Base-by-base conservation (phyloP, 768 basidiomycete genomes). In the Tricholoma flavovirens region DNA sequence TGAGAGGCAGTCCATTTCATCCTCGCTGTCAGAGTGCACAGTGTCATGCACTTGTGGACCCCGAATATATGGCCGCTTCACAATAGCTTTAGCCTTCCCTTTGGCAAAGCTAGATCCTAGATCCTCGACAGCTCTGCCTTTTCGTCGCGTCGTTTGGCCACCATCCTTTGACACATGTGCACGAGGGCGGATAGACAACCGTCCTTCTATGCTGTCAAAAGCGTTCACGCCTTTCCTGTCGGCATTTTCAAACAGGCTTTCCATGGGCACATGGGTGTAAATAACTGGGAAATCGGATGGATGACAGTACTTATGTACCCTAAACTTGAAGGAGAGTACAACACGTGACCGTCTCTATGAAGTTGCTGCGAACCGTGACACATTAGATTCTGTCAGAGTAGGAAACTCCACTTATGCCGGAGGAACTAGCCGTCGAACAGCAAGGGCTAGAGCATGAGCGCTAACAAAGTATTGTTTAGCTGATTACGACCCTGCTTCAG, bases 41-140 rank as follows among this genome's bases (percentile, higher is more conserved):
- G 14, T 2, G 43, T 52, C 51, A 36, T 21, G 29, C n/a, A 9
- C 3, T 17, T 2, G 26, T 30, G 46, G 7, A n/a, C 5, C 10
- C n/a, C 8, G 11, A 7, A 30, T 48, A 4, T 15, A 14, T 9
- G 46, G 24, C 29, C n/a, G 26, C 26, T 4, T 29, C 26, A 6
- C 15, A 8, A 7, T 48, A 7, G n/a, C 7, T 48, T 17, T 30
- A 40, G 40, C 30, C 40, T 42, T 42, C 10, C 22, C 17, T 43
- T 33, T 30, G 21, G 21, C 14, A 10, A 53, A 53, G 5, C 52
- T 24, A 19, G 40, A 32, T n/a, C 52, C 52, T 12, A 53, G 26
- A 43, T 53, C 52, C 43, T 53, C 52, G n/a, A 53, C 38, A 29
- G 38, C 36, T 43, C 43, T 11, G 12, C 52, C 52, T 26, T 53